Percentiles rank a stretch among this genome's conserved stretches.
Evolutionary conservation across 495 filamentous ascomycete genomes (phyloP).

Genomic region (Ascodesmis nigricans): DNA sequence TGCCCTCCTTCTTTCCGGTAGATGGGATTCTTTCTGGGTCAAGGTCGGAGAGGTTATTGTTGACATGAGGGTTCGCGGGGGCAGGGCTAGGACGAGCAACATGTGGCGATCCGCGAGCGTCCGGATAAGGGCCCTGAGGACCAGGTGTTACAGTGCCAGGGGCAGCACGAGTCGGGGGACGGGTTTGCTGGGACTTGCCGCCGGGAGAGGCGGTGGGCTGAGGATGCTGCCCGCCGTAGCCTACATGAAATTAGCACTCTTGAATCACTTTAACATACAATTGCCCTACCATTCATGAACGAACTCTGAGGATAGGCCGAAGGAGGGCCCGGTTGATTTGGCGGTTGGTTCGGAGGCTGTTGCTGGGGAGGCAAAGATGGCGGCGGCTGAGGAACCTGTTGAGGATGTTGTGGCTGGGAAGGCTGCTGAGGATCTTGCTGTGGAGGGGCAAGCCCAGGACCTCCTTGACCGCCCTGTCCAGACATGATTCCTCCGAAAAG

Average conservation of each 20-base stretch:
- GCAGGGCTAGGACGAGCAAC: conserved; percentile 60
- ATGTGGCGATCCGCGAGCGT: conserved; percentile 62
- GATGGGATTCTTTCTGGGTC: conserved; percentile 65
- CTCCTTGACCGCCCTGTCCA: conserved; percentile 63
- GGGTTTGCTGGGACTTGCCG: conserved; percentile 39
- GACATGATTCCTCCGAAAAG: conserved; percentile 92
- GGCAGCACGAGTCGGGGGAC: conserved; percentile 35
- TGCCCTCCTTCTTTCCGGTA: conserved; percentile 59
- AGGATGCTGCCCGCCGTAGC: conserved; percentile 49
- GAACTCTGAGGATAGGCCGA: conserved; percentile 27
- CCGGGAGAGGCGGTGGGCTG: conserved; percentile 73
- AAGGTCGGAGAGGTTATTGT: conserved; percentile 69
- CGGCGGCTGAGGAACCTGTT: conserved; percentile 18
- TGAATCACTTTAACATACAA: no score
- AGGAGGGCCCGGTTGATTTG: conserved; percentile 28
- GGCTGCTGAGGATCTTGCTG: conserved; percentile 37
- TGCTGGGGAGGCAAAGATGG: conserved; percentile 32
- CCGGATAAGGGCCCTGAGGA: conserved; percentile 51
- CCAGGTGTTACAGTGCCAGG: no score
- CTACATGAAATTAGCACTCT: conserved; percentile 22
- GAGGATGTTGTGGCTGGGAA: conserved; percentile 35
- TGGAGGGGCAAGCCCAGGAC: conserved; percentile 67
- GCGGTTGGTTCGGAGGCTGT: conserved; percentile 15
- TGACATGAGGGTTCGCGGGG: conserved; percentile 35
- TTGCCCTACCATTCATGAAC: conserved; percentile 45